Evolutionary conservation across 495 filamentous ascomycete species (phyloP), one percentile per base, ranked within the genome.

Genomic region (Clavariopsis aquatica): DNA sequence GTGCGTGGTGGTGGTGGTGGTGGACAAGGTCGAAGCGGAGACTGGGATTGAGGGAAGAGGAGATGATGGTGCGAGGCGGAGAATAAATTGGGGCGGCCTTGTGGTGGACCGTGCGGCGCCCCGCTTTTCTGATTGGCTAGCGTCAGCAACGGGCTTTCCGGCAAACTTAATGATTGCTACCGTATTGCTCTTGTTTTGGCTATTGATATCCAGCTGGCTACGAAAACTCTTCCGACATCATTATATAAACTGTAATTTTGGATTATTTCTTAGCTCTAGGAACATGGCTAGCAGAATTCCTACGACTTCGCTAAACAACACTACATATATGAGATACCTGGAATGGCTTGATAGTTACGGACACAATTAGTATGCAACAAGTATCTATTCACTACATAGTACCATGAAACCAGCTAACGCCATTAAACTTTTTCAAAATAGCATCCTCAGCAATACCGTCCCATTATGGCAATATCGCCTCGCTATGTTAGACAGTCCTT

Each of bases 401-500:
- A 34, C 41, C 38, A 0, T n/a, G n/a, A 5, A 27, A 31, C 26
- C 20, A 26, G 2, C 24, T 36, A 62, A 51, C 28, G 28, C 26
- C 52, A 52, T 20, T n/a, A 23, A 58, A 56, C 43, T 64, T 68
- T 68, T 63, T 12, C 17, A 8, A 58, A 41, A 63, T 68, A 68
- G 65, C 65, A 54, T 64, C 65, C 65, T 68, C 65, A 64, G 65
- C 65, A 49, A 54, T 28, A 60, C 45, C 22, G 19, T 47, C 20
- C 31, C 27, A 53, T 43, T 20, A 10, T 31, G 24, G 64, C 56
- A 53, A 22, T 23, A 62, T 61, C 51, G 52, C 64, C 65, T 68
- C 65, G 65, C 65, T 63, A 68, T 49, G 17, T 56, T 43, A 51
- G 5, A 52, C 34, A 13, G 22, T 36, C 52, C 29, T 43, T 34